Evolutionary conservation across 176 grass and related monocot species (phyloP).

Genomic region (Hordeum marinum): DNA sequence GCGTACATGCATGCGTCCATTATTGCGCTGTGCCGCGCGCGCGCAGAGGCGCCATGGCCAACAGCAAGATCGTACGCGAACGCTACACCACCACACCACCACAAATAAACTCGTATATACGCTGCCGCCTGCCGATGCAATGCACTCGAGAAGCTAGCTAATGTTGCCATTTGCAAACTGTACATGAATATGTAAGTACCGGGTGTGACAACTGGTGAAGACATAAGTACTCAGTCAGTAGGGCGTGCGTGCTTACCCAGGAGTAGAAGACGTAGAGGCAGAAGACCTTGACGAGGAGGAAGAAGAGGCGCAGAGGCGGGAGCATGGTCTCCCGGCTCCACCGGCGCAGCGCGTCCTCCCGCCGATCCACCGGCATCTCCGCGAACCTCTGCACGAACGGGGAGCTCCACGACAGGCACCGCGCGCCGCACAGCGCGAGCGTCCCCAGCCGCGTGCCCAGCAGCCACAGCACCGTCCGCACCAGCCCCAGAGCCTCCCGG

Average conservation of each 20-base stretch:
- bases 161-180: not conserved
- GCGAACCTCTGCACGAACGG: slow-evolving; percentile 64
- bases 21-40: not conserved
- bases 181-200: no score
- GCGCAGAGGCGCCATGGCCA: no score
- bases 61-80: no score
- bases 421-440: slow-evolving; percentile 55
- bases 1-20: not conserved
- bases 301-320: slow-evolving; percentile 63
- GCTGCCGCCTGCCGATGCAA: no score
- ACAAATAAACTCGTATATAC: no score
- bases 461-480: slow-evolving; percentile 62
- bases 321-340: slow-evolving; percentile 61
- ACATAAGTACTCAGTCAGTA: no score
- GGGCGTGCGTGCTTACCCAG: slow-evolving; percentile 35
- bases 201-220: no score
- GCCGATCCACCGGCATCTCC: slow-evolving; percentile 41
- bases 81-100: no score
- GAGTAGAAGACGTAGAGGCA: slow-evolving; percentile 81
- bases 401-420: slow-evolving; percentile 39
- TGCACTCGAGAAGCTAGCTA: not conserved
- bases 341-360: slow-evolving; percentile 46
- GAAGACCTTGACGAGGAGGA: slow-evolving; percentile 57
- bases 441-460: slow-evolving; percentile 67
- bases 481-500: slow-evolving; percentile 49